These are phyloP conservation scores for Fusarium nelsonii DNA, from an alignment of 2,329 filamentous ascomycete genomes.

Conservation along the genomic window DNA sequence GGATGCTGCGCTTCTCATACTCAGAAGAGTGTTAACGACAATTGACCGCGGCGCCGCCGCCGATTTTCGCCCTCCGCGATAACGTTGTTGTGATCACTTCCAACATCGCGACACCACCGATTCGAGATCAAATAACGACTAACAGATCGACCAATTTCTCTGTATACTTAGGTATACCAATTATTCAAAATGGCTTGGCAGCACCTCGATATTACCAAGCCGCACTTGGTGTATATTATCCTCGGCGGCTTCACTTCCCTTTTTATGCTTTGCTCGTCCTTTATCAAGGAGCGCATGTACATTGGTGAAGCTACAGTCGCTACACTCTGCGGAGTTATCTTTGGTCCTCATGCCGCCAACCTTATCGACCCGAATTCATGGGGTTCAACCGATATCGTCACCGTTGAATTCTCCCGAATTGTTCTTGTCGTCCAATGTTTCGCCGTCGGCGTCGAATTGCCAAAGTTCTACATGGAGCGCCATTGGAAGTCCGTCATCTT, in stretches of 20 bases:
- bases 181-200: conserved; percentile 76
- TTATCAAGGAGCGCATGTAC: conserved; percentile 98
- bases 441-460: conserved; percentile 89
- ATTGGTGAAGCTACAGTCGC: conserved; percentile 98
- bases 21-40: conserved; percentile 33
- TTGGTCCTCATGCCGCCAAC: conserved; percentile 85
- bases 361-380: conserved; percentile 81
- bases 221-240: conserved; percentile 98
- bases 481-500: conserved; percentile 95
- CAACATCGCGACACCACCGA: conserved; percentile 35
- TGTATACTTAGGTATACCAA: conserved; percentile 18
- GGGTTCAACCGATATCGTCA: conserved; percentile 88
- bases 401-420: conserved; percentile 88
- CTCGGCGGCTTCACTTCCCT: conserved; percentile 96
- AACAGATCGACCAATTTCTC: conserved; percentile 14
- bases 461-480: conserved; percentile 95
- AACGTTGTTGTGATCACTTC: conserved; percentile 25
- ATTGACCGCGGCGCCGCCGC: conserved; percentile 42
- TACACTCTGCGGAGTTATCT: conserved; percentile 88
- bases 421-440: conserved; percentile 94
- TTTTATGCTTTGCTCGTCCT: conserved; percentile 97
- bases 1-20: conserved; percentile 9
- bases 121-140: conserved; percentile 15
- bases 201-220: conserved; percentile 87
- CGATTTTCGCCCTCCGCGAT: conserved; percentile 34